Evolutionary conservation across 129 eudicot species (phyloP), one percentile per base, ranked within the genome.

Genomic region (Pseudognaphalium luteoalbum): DNA sequence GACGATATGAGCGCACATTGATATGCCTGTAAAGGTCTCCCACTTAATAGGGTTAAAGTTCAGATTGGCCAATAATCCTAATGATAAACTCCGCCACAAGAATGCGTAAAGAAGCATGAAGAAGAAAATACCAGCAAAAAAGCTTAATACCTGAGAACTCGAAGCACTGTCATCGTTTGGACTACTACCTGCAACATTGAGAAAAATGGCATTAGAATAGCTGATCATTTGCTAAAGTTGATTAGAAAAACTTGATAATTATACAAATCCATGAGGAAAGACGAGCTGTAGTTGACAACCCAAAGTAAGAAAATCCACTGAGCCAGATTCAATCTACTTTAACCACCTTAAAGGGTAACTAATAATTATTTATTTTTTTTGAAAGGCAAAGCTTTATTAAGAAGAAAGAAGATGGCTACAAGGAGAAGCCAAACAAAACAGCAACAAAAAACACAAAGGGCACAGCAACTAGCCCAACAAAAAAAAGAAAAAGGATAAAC

Each of bases 121-220:
- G 20, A 34, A 25, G 35, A 42, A 21, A 17, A 44, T 14, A 69
- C 19, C 16, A 68, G 28, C 28, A 83, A 42, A 12, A 28, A 70
- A 68, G 73, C 59, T n/a, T 70, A 67, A 47, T 81, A 90, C 96
- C 97, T 85, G 85, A 82, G 89, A 78, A 66, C 63, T 85, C 63
- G 83, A 79, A 71, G 85, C 73, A 61, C 81, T 85, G 28, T 88
- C 86, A 42, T 84, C 78, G 67, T 73, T 83, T 70, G 87, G 83
- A 59, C 87, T 76, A 70, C 97, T 76, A 68, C 97, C 93, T 91
- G 88, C 83, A 82, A 47, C 63, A 35, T 78, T 25, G 17, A 70
- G 51, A 78, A 72, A 68, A 60, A 54, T 42, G 33, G 63, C 39
- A 64, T 82, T 72, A 76, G 68, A 42, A 41, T 54, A 42, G 44